Evolutionary conservation across 495 filamentous ascomycete genomes (phyloP), one percentile per base, ranked within the genome.

Genomic region (Lepidopterella palustris): DNA sequence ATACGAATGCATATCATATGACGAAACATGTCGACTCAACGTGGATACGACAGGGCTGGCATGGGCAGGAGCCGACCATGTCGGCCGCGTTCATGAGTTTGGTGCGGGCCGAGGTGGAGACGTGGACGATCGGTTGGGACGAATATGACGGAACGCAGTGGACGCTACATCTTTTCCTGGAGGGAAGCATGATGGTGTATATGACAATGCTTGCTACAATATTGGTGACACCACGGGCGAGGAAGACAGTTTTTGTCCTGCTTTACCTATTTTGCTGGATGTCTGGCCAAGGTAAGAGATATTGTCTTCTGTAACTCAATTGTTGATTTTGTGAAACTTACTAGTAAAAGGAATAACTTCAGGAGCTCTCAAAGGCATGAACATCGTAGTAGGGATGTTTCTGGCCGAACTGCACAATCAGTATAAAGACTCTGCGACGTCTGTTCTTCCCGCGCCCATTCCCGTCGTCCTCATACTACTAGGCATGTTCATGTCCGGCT

Each of bases 101-200:
- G 23, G 1, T 64, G 0, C 23, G 42, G 3, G 68, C 68, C 18
- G 49, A 67, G 50, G 45, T 63, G 8, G 52, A 57, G 56, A 63
- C 62, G 48, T 70, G 68, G 68, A 70, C 65, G 26, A 62, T 45
- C 32, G 68, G 62, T 0, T 68, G 68, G 65, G 53, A 70, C 52
- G 62, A 65, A 28, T 70, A 70, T 40, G 68, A 70, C 40, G 65
- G 65, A 15, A 68, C 65, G 24, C 68, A 70, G 35, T 70, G 68
- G 68, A 64, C 68, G 35, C 54, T 70, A n/a, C 54, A 60, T 40
- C 52, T 66, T 27, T 68, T 70, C 27, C 57, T 70, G 10, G 59
- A 68, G 29, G 68, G 65, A 18, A 59, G 53, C 60, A 65, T 70
- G 62, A 56, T 70, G 45, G 65, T 70, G 11, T 70, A 68, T 60